Percentiles rank a stretch among this genome's conserved stretches.
Conservation (phyloP, 441 rosid species). For the Theobroma grandiflorum region DNA sequence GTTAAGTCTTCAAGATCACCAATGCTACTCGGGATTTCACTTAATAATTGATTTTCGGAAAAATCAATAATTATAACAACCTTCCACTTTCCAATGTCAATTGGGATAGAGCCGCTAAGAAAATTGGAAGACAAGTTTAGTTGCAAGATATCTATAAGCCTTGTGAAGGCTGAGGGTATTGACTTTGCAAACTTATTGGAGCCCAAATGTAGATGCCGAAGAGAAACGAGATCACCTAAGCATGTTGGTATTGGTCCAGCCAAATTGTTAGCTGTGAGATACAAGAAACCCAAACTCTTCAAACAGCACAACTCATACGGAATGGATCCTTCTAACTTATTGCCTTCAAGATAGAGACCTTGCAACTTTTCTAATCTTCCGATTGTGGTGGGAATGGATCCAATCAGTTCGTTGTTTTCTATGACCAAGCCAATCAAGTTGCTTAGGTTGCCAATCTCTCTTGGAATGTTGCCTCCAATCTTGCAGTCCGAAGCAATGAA, state of each 20-base stretch:
- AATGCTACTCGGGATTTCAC: constrained; percentile 22
- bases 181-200: too few species aligned
- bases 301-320: not conserved
- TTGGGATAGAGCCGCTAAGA: not conserved
- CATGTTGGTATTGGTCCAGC: not conserved
- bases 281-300: not conserved
- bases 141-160: not conserved
- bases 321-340: not conserved
- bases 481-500: not conserved
- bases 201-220: too few species aligned
- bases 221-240: not conserved
- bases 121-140: not conserved
- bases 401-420: not conserved
- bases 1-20: constrained; percentile 2
- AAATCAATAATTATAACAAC: constrained; percentile 14
- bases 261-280: not conserved
- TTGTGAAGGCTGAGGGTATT: not conserved
- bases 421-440: not conserved
- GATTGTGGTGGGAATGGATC: constrained; percentile 12
- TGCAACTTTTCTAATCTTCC: constrained; percentile 16
- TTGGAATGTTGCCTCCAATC: not conserved
- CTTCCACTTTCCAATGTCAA: constrained; percentile 3
- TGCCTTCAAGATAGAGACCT: not conserved
- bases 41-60: constrained; percentile 30
- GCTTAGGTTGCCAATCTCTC: not conserved